Base-by-base conservation (phyloP, 805 yeast species). In the Hanseniaspora taiwanica region DNA sequence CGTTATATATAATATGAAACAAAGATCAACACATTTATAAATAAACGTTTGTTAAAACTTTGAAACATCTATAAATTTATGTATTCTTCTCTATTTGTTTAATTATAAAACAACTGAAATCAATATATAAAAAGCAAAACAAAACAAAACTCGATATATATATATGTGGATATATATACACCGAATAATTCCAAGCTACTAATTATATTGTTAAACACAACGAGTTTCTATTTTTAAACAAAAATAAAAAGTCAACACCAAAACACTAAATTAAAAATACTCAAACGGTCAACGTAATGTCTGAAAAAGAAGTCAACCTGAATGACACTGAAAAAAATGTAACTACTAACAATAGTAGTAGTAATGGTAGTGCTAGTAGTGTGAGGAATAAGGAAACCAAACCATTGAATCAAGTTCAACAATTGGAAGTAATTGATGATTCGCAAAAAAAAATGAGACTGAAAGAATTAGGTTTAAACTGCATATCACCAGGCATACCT, bases 401-500 rank as follows among this genome's bases (percentile, higher is more conserved):
- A 16, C 21, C 29, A 5, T 25, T 19, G 6, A 38, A 38, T 18
- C 36, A 32, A 16, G 27, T 38, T 12, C 41, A 39, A 27, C 27
- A 31, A 2, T 21, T 39, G 20, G 21, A 23, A 6, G 41, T 39
- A 10, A 32, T 36, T 25, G 41, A 34, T 33, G 14, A 18, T 19
- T 19, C 36, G 2, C 14, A 31, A 6, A 21, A 39, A 6, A 13
- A 20, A 7, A 29, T 24, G 9, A n/a, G 21, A 9, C 27, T 38
- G 13, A 21, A 21, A 23, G 24, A 34, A n/a, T 25, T 42, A n/a
- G 44, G 44, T 2, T 9, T 42, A 4, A 31, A 42, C 16, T 42
- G 44, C 31, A 35, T 38, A 2, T 37, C 44, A 12, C 44, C 44
- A n/a, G 44, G 44, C 5, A 14, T 42, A 9, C 44, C 44, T 2